These are phyloP conservation scores for Pichia sp. DNA, from an alignment of 1,139 yeast species.

Conservation along the genomic window DNA sequence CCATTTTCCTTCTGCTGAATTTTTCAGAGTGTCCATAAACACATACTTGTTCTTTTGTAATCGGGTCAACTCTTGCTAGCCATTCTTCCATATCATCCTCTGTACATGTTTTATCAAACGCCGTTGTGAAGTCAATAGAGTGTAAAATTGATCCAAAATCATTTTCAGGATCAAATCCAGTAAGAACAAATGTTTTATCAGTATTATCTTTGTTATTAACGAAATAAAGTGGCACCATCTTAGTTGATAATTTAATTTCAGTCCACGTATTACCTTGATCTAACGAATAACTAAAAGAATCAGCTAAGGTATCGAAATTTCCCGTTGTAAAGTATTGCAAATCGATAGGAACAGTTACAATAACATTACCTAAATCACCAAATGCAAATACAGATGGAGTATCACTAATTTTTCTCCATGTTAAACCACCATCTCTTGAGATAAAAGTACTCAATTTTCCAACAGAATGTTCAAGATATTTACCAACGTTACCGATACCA, in stretches of 20 bases:
- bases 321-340: constrained; percentile 16
- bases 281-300: constrained; percentile 51
- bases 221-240: constrained; percentile 42
- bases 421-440: constrained; percentile 72
- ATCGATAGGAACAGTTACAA: constrained; percentile 49
- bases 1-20: constrained; percentile 61
- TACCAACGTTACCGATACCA: constrained; percentile 53
- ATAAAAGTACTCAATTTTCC: constrained; percentile 45
- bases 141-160: constrained; percentile 28
- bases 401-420: constrained; percentile 58
- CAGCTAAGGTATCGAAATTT: constrained; percentile 3
- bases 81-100: constrained; percentile 63
- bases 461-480: constrained; percentile 43
- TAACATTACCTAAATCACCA: constrained; percentile 78
- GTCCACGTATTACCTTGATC: constrained; percentile 74
- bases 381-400: constrained; percentile 54
- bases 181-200: constrained; percentile 51
- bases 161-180: constrained; percentile 26
- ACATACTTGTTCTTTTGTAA: constrained; percentile 52
- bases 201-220: constrained; percentile 73
- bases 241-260: constrained; percentile 41
- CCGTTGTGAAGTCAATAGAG: constrained; percentile 57
- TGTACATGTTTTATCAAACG: constrained; percentile 48
- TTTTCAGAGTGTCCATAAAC: constrained; percentile 68
- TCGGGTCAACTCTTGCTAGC: constrained; percentile 46